These are phyloP conservation scores for Debaryomycetaceae sp. DNA, from an alignment of 1,139 yeast species.

Conservation along the genomic window DNA sequence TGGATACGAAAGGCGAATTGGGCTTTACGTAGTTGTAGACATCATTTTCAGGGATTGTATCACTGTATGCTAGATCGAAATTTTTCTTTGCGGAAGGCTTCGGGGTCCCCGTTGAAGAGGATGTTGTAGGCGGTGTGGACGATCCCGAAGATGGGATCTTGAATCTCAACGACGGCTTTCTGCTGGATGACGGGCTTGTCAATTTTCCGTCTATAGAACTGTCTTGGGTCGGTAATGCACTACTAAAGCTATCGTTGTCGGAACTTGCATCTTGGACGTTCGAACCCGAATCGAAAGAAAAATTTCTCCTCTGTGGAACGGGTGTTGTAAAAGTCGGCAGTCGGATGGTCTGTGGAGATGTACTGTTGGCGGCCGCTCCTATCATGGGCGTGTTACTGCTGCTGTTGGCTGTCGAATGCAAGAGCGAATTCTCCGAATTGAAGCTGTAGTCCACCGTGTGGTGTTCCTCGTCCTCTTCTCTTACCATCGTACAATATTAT, in stretches of 20 bases:
- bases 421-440: neutral
- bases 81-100: neutral
- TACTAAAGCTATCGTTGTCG: slow-evolving; percentile 8
- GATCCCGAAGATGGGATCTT: slow-evolving; percentile 17
- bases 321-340: slow-evolving; percentile 4
- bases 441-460: neutral
- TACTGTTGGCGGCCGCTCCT: neutral
- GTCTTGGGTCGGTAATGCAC: slow-evolving; percentile 29
- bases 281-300: slow-evolving; percentile 12
- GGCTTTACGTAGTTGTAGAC: slow-evolving; percentile 16
- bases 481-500: neutral
- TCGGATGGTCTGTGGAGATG: slow-evolving; percentile 1
- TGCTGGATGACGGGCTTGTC: slow-evolving; percentile 9
- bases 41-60: slow-evolving; percentile 9
- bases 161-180: slow-evolving; percentile 24
- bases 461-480: neutral
- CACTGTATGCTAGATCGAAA: neutral
- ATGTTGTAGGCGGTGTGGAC: slow-evolving; percentile 7
- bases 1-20: slow-evolving; percentile 15
- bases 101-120: slow-evolving; percentile 1
- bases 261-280: slow-evolving; percentile 8
- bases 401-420: neutral
- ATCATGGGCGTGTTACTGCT: neutral
- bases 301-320: slow-evolving; percentile 8
- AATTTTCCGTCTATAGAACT: slow-evolving; percentile 10